Conservation (phyloP, 306 rosid species). For the Ammopiptanthus mongolicus region DNA sequence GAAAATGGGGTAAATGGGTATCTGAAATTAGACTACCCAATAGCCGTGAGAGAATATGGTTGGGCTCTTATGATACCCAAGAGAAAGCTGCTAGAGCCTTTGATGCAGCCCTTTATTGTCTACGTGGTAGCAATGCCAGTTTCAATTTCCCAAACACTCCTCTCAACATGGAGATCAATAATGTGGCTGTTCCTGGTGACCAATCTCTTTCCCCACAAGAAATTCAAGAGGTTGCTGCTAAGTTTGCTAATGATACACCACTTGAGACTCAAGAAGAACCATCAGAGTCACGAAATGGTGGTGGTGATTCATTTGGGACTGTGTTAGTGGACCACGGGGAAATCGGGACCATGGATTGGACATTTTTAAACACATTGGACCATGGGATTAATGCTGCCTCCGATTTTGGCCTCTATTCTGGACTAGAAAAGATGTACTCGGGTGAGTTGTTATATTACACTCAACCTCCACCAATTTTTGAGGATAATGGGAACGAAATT, state of each 20-base stretch:
- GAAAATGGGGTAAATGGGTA: slow-evolving; percentile 91
- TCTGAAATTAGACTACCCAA: slow-evolving; percentile 73
- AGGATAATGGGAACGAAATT: slow-evolving; percentile 9
- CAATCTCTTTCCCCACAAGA: slow-evolving; percentile 34
- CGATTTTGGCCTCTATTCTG: slow-evolving; percentile 19
- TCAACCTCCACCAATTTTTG: background rate
- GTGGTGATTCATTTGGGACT: background rate
- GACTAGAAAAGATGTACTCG: slow-evolving; percentile 28
- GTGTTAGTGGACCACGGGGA: background rate
- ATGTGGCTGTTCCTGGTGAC: background rate
- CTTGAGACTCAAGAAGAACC: background rate
- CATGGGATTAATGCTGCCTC: background rate
- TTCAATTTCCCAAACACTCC: slow-evolving; percentile 60
- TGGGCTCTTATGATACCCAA: slow-evolving; percentile 59
- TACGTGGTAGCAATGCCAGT: slow-evolving; percentile 52
- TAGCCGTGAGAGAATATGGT: slow-evolving; percentile 69
- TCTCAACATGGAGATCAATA: slow-evolving; percentile 8
- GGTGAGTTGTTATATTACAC: slow-evolving; percentile 21
- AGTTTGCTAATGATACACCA: slow-evolving; percentile 34
- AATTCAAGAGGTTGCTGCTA: slow-evolving; percentile 50
- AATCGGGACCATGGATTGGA: slow-evolving; percentile 37
- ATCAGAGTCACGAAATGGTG: background rate
- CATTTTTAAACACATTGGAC: slow-evolving; percentile 35
- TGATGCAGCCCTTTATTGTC: slow-evolving; percentile 62
- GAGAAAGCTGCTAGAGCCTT: slow-evolving; percentile 73